Conservation (phyloP, 2,329 filamentous ascomycete genomes). For the Penicillium hesseltinei region DNA sequence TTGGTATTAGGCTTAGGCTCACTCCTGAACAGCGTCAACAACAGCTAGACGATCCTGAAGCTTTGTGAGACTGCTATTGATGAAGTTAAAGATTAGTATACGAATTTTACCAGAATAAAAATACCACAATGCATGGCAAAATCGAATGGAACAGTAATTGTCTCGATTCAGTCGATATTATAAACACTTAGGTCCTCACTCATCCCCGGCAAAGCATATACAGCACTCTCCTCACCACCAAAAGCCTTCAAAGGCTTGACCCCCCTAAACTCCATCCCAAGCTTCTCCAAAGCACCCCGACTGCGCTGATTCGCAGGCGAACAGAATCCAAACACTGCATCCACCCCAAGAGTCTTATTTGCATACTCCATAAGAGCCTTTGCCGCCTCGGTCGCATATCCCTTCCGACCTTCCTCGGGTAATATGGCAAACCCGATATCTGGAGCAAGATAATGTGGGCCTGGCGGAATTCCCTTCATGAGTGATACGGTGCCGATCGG, state of each 20-base stretch:
- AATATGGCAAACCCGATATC: slow-evolving; percentile 28
- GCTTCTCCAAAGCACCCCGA: slow-evolving; percentile 23
- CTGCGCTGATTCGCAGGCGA: slow-evolving; percentile 17
- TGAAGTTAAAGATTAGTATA: no score
- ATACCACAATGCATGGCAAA: not conserved
- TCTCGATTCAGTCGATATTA: not conserved
- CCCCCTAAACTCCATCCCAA: slow-evolving; percentile 24
- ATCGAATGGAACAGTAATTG: not conserved
- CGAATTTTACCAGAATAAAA: not conserved
- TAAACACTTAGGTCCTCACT: slow-evolving; percentile 19
- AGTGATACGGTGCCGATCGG: slow-evolving; percentile 21
- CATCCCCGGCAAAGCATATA: slow-evolving; percentile 19
- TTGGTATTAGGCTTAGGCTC: no score
- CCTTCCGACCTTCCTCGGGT: slow-evolving; percentile 25
- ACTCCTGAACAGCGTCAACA: no score
- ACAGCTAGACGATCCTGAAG: no score
- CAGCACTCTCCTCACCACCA: slow-evolving; percentile 15
- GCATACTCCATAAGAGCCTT: slow-evolving; percentile 19
- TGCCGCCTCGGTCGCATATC: slow-evolving; percentile 28
- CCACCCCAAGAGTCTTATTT: slow-evolving; percentile 11
- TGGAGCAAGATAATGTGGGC: slow-evolving; percentile 15
- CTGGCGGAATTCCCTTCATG: slow-evolving; percentile 17
- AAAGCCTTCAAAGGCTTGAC: slow-evolving; percentile 16
- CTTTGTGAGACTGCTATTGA: no score
- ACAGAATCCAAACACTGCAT: slow-evolving; percentile 24